phyloP scores from a whole-genome alignment of 495 filamentous ascomycete genomes.

The Ramalina intermedia region DNA sequence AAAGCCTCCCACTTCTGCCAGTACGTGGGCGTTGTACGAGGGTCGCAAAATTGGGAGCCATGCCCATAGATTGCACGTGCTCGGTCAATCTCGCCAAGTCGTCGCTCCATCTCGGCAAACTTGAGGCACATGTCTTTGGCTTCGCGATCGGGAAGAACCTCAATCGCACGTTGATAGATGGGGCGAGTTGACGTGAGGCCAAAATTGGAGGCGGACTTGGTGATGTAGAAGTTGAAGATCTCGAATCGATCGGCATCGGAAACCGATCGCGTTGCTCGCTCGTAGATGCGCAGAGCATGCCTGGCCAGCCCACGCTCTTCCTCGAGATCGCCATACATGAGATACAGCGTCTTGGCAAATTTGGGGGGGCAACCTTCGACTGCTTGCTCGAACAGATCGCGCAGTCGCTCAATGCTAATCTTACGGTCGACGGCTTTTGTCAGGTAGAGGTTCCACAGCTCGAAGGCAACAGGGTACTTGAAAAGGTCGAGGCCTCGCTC shows the following conservation, averaged over 20 bases:
- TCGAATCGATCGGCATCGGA: slow-evolving; percentile 89
- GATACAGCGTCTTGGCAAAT: slow-evolving; percentile 87
- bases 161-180: slow-evolving; percentile 93
- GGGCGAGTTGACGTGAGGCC: slow-evolving; percentile 87
- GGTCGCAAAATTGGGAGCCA: slow-evolving; percentile 94
- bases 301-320: slow-evolving; percentile 92
- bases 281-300: slow-evolving; percentile 98
- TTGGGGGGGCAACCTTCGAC: slow-evolving; percentile 89
- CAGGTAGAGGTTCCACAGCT: slow-evolving; percentile 96
- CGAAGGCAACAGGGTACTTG: slow-evolving; percentile 93
- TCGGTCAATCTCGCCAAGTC: slow-evolving; percentile 91
- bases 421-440: slow-evolving; percentile 94
- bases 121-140: slow-evolving; percentile 97
- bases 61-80: slow-evolving; percentile 92
- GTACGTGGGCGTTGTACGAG: slow-evolving; percentile 72
- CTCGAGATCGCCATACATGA: slow-evolving; percentile 97
- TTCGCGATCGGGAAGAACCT: slow-evolving; percentile 81
- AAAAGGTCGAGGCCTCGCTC: slow-evolving; percentile 94
- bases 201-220: slow-evolving; percentile 96
- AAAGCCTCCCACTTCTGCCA: slow-evolving; percentile 97
- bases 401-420: slow-evolving; percentile 83
- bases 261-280: slow-evolving; percentile 89
- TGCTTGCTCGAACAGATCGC: slow-evolving; percentile 95
- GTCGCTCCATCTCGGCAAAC: slow-evolving; percentile 96
- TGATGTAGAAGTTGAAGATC: slow-evolving; percentile 99